Evolutionary conservation across 2,329 filamentous ascomycete species (phyloP).

Genomic region (Chaetomium sp.): DNA sequence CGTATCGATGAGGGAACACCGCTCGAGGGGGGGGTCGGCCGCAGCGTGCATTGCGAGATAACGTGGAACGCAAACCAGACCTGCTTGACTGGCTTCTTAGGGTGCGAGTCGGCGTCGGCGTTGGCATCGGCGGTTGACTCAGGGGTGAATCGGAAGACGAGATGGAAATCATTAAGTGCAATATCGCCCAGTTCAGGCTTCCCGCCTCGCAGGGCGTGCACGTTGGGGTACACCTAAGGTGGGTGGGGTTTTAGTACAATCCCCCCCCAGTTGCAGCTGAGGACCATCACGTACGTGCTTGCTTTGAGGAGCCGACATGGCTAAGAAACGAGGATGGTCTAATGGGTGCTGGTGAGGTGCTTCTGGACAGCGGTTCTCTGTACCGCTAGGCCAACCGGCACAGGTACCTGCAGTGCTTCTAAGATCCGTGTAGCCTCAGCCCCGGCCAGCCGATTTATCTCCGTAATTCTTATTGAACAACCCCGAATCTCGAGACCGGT

Average conservation of each 20-base stretch:
- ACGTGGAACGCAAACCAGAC: slow-evolving; percentile 96
- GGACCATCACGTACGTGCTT: slow-evolving; percentile 34
- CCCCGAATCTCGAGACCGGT: too few species aligned
- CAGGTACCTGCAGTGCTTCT: too few species aligned
- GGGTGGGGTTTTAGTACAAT: slow-evolving; percentile 21
- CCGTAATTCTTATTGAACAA: too few species aligned
- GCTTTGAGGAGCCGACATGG: slow-evolving; percentile 34
- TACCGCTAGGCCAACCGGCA: too few species aligned
- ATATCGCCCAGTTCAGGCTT: slow-evolving; percentile 37
- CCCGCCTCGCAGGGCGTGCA: slow-evolving; percentile 36
- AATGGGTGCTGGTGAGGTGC: too few species aligned
- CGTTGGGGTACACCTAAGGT: slow-evolving; percentile 32
- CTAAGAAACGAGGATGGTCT: slow-evolving; percentile 6
- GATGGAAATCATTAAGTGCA: slow-evolving; percentile 49
- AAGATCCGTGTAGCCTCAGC: too few species aligned
- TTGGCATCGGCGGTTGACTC: slow-evolving; percentile 34
- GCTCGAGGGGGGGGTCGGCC: slow-evolving; percentile 70
- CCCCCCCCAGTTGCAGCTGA: background rate
- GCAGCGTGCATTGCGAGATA: slow-evolving; percentile 76
- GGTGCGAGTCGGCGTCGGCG: slow-evolving; percentile 25
- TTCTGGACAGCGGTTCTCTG: too few species aligned
- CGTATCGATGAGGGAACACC: slow-evolving; percentile 79
- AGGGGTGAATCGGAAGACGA: slow-evolving; percentile 53
- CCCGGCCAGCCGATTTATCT: too few species aligned
- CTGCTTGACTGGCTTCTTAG: slow-evolving; percentile 53